Base-by-base conservation (phyloP, 2,329 filamentous ascomycete species). In the Colletotrichum tabaci region DNA sequence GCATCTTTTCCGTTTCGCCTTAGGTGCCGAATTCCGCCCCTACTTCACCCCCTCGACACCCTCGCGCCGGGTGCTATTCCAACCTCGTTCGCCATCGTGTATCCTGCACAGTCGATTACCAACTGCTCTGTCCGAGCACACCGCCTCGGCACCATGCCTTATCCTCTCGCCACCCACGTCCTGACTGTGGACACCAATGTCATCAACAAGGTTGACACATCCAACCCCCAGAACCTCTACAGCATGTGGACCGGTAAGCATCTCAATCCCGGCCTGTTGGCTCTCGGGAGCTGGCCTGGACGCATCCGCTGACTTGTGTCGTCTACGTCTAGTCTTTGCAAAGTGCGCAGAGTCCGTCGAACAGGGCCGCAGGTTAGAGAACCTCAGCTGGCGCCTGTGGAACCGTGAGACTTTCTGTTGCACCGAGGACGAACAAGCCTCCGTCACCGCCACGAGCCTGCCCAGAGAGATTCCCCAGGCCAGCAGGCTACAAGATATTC, bases 381-480 rank as follows among this genome's bases (percentile, higher is more conserved):
- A 99, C 84, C 87, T 99, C 74, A 97, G 93, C 81, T 98, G 96
- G 96, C 88, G 96, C 77, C 85, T 98, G 73, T 98, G 95, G 96
- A 97, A 94, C 77, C 90, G 95, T 78, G 95, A 98, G 81, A 96
- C 94, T 13, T 94, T 98, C 77, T 97, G 95, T 83, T 95, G 93
- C 82, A 92, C 94, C 74, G 88, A 88, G 49, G 86, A 88, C 71
- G 86, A 87, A 76, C 85, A 87, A 77, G 84, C 87, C 66, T 79
- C 82, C 16, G 76, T 82, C 55, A 74, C 77, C 56, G 76, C 80
- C 77, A 81, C 85, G 74, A 81, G 86, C 76, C 77, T 86, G 72
- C 84, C 90, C 75, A 84, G 85, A 75, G 82, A 86, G 67, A 88
- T 90, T 64, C 84, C 84, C 60, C 77, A 80, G 56, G 49, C 65